A percentile compares a stretch with the other conserved stretches of the same genome.
Conservation (phyloP, 2,329 filamentous ascomycete species). For the Xylariaceae sp. region DNA sequence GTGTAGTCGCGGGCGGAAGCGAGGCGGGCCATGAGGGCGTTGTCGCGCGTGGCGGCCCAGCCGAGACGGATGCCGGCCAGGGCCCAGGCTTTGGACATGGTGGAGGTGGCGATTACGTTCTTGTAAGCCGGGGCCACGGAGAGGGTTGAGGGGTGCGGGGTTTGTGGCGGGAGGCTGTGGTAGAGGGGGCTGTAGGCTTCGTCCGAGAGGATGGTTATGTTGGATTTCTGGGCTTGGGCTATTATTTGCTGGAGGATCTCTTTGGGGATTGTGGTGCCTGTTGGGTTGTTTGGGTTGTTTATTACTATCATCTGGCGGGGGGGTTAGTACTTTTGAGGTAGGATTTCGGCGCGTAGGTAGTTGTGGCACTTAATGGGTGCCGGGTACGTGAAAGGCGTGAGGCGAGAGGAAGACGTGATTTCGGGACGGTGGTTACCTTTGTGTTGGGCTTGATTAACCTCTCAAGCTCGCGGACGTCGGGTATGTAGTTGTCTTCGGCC, state of each 20-base stretch:
- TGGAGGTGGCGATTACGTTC: constrained; percentile 69
- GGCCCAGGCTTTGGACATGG: constrained; percentile 81
- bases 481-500: constrained; percentile 60
- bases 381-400: too few species aligned
- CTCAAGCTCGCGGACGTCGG: constrained; percentile 63
- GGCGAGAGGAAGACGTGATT: too few species aligned
- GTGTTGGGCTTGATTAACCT: constrained; percentile 63
- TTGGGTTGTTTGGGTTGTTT: constrained; percentile 81
- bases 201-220: constrained; percentile 67
- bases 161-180: constrained; percentile 55
- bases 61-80: constrained; percentile 77
- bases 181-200: constrained; percentile 84
- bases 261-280: constrained; percentile 64
- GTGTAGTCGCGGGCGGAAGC: constrained; percentile 73
- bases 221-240: constrained; percentile 56
- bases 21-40: constrained; percentile 58
- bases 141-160: constrained; percentile 59
- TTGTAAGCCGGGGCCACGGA: constrained; percentile 60
- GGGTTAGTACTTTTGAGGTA: background rate
- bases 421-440: too few species aligned
- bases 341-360: background rate
- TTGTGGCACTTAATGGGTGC: too few species aligned
- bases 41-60: constrained; percentile 70
- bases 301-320: constrained; percentile 46
- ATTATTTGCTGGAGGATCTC: constrained; percentile 58